Evolutionary conservation across 179 eudicot genomes (phyloP).

Genomic region (Heliamphora pulchella): DNA sequence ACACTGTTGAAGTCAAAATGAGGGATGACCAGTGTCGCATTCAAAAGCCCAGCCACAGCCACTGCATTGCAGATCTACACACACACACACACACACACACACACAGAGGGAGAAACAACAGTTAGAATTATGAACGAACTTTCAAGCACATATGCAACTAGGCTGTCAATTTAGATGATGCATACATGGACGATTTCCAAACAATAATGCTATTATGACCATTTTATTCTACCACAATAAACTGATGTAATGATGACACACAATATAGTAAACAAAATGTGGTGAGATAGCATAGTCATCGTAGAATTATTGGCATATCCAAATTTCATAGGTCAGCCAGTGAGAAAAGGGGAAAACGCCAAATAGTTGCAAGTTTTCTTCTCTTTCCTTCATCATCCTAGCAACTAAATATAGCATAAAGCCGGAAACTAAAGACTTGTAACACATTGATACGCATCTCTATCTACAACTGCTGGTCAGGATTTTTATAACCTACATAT

Average conservation of each 20-base stretch:
- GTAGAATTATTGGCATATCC: no score
- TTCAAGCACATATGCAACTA: conserved; percentile 4
- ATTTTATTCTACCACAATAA: no score
- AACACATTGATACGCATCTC: not conserved
- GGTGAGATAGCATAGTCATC: no score
- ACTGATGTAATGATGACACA: no score
- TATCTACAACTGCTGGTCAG: not conserved
- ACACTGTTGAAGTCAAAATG: conserved; percentile 67
- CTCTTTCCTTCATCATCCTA: not conserved
- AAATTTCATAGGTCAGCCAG: no score
- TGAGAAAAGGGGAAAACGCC: no score
- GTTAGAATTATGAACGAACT: not conserved
- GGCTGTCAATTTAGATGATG: not conserved
- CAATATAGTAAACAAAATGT: no score
- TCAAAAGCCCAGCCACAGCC: conserved; percentile 70
- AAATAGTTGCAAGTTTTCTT: not conserved
- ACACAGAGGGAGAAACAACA: not conserved
- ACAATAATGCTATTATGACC: no score
- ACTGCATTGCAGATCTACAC: conserved; percentile 87
- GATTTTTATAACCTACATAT: not conserved
- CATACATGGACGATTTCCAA: not conserved
- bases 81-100: no score
- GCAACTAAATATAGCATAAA: not conserved
- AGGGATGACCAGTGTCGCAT: conserved; percentile 70
- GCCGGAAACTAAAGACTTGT: no score